Conservation (phyloP, 2,329 filamentous ascomycete species). For the Chaetomium globosum region DNA sequence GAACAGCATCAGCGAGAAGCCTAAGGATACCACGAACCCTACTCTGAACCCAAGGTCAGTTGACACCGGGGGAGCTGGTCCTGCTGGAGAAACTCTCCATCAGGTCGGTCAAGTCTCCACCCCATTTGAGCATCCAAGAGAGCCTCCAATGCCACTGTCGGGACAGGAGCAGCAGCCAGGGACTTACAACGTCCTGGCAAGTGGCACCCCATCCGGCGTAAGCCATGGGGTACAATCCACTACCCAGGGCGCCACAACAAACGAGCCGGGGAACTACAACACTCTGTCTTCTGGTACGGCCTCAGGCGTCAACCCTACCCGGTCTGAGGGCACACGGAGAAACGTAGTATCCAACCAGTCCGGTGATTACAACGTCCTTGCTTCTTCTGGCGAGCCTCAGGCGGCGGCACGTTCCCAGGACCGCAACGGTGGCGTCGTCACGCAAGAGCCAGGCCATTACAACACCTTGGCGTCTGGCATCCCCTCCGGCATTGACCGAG, state of each 20-base stretch:
- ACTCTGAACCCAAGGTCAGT: not conserved
- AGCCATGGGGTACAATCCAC: not conserved
- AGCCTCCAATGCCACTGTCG: constrained; percentile 21
- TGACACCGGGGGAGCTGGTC: constrained; percentile 4
- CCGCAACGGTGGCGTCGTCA: not conserved
- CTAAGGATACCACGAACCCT: not conserved
- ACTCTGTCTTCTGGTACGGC: constrained; percentile 22
- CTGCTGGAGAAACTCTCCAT: not conserved
- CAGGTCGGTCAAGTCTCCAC: constrained; percentile 20
- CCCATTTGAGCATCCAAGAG: constrained; percentile 32
- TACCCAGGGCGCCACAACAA: not conserved
- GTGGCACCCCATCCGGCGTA: not conserved
- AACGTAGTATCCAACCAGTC: not conserved
- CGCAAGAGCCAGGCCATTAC: constrained; percentile 24
- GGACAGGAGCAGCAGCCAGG: not conserved
- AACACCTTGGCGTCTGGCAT: constrained; percentile 23
- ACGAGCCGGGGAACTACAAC: constrained; percentile 23
- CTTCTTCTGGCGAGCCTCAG: not conserved
- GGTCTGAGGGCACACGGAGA: not conserved
- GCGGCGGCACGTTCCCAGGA: not conserved
- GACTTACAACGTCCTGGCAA: not conserved
- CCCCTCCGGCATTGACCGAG: constrained; percentile 21
- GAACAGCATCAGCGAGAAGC: constrained; percentile 22
- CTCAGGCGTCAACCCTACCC: constrained; percentile 9
- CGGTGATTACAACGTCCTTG: not conserved